These are phyloP conservation scores for Rhizophagus sp. DNA, from an alignment of 192 early-diverging fungal species.

Conservation along the genomic window DNA sequence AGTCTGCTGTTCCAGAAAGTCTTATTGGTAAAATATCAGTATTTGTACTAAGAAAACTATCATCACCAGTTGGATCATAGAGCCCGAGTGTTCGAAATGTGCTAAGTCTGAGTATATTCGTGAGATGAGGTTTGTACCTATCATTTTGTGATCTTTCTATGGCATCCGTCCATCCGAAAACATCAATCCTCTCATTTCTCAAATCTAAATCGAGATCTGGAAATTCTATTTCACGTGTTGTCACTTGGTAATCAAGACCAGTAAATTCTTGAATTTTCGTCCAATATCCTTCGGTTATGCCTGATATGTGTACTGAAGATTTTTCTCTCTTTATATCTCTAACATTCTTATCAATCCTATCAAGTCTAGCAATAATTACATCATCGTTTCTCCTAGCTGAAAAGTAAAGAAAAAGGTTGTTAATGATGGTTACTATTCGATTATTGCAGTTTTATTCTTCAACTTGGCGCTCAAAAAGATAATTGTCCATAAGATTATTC, in stretches of 20 bases:
- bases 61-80: conserved; percentile 2
- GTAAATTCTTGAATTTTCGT: background rate
- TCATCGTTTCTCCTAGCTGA: conserved; percentile 9
- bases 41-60: conserved; percentile 1
- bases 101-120: background rate
- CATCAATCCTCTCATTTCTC: background rate
- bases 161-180: background rate
- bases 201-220: background rate
- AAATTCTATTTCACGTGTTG: no score
- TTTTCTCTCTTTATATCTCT: background rate
- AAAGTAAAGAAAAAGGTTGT: background rate
- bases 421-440: background rate
- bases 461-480: background rate
- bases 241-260: conserved; percentile 9
- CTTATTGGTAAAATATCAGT: conserved; percentile 5
- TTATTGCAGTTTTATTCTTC: conserved; percentile 10
- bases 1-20: background rate
- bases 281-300: background rate
- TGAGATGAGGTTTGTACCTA: background rate
- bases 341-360: conserved; percentile 4
- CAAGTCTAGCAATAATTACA: conserved; percentile 1
- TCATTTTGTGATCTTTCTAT: conserved; percentile 9
- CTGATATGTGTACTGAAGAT: background rate
- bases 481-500: no score
- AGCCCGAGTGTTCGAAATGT: background rate